These are phyloP conservation scores for Trichoderma pleuroti DNA, from an alignment of 2,329 filamentous ascomycete genomes.

Conservation along the genomic window DNA sequence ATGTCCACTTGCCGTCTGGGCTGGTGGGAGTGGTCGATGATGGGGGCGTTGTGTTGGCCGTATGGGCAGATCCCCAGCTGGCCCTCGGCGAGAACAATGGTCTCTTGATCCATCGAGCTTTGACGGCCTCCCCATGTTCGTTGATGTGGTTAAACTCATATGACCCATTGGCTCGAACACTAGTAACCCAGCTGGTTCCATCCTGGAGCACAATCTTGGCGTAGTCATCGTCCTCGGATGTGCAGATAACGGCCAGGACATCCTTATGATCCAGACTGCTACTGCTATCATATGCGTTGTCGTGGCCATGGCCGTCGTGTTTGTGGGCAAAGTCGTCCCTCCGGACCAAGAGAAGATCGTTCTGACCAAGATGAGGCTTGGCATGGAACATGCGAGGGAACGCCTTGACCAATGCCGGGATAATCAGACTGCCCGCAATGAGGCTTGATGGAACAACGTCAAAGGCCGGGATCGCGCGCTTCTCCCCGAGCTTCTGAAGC, in stretches of 20 bases:
- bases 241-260: slow-evolving; percentile 67
- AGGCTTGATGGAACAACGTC: slow-evolving; percentile 70
- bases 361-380: slow-evolving; percentile 60
- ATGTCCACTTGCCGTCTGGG: slow-evolving; percentile 61
- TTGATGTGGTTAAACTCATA: slow-evolving; percentile 65
- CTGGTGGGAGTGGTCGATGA: slow-evolving; percentile 27
- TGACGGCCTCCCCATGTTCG: slow-evolving; percentile 54
- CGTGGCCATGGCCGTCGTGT: slow-evolving; percentile 27
- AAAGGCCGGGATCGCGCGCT: slow-evolving; percentile 63
- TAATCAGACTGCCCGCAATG: slow-evolving; percentile 52
- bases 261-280: slow-evolving; percentile 46
- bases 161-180: slow-evolving; percentile 50
- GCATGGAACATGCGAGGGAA: slow-evolving; percentile 63
- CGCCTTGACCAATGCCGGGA: slow-evolving; percentile 56
- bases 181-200: slow-evolving; percentile 57
- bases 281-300: slow-evolving; percentile 40
- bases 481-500: slow-evolving; percentile 62
- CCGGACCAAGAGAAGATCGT: slow-evolving; percentile 68
- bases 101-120: slow-evolving; percentile 66
- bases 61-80: slow-evolving; percentile 21
- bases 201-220: slow-evolving; percentile 65
- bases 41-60: slow-evolving; percentile 25
- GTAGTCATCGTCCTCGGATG: slow-evolving; percentile 50
- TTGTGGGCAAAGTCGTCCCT: slow-evolving; percentile 61
- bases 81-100: slow-evolving; percentile 24